These are phyloP conservation scores for Trypanosoma vivax DNA, from an alignment of 208 protist genomes.

Conservation along the genomic window DNA sequence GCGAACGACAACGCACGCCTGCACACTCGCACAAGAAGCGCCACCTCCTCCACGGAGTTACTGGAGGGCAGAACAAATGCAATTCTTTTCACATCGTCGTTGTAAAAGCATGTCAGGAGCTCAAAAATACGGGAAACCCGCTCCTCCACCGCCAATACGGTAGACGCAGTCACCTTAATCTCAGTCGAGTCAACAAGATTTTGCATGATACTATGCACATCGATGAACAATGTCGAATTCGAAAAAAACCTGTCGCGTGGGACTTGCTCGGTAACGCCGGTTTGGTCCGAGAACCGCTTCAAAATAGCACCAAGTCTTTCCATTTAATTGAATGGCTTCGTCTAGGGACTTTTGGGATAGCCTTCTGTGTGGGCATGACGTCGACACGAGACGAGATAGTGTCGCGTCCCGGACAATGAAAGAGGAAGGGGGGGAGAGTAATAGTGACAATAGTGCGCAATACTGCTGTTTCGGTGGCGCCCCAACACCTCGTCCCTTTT, in stretches of 20 bases:
- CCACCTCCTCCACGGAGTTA: conserved; percentile 3
- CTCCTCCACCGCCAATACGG: no score
- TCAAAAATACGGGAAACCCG: no score
- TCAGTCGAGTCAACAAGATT: neutral
- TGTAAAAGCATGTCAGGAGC: neutral
- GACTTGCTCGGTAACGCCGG: neutral
- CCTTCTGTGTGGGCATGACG: no score
- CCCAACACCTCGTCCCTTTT: no score
- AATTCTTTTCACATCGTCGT: neutral
- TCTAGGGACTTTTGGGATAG: no score
- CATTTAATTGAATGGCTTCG: no score
- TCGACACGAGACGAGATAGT: no score
- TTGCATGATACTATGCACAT: conserved; percentile 1
- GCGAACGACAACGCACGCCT: conserved; percentile 4
- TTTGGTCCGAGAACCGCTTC: neutral
- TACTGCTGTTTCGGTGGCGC: no score
- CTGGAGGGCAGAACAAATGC: neutral
- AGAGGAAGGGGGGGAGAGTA: no score
- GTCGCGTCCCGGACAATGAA: no score
- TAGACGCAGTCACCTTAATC: neutral
- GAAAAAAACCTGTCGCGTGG: neutral
- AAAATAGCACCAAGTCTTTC: no score
- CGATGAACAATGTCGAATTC: neutral
- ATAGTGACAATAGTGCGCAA: no score
- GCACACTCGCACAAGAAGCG: conserved; percentile 2